Evolutionary conservation across 1,139 yeast genomes (phyloP), one percentile per base, ranked within the genome.

Genomic region (Starmera stellimalicola): DNA sequence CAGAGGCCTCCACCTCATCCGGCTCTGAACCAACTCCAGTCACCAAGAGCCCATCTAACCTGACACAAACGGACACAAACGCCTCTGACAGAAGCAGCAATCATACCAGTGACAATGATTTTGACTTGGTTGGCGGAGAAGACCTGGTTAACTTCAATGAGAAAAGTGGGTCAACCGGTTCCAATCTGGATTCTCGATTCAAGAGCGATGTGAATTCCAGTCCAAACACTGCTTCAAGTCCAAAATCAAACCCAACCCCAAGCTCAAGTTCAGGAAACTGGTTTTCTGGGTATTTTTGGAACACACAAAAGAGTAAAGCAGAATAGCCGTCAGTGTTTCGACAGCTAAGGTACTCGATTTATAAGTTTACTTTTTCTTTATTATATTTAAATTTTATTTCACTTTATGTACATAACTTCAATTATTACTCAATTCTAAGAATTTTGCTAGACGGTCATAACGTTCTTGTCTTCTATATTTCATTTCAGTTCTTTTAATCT

Each of bases 81-180:
- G 23, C 30, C n/a, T 29, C 37, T 10, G 30, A 33, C 19, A 43
- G 36, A 18, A 9, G 31, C 10, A 17, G 35, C 15, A 30, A 27
- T 6, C n/a, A n/a, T n/a, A 33, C 30, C 9, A 15, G 29, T 16
- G 55, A 44, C 15, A 53, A 62, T 19, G 45, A 39, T 28, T 68
- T 58, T 48, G 76, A 68, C 43, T 48, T 68, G 29, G 65, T 69
- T 33, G 69, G 65, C 33, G 55, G 51, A 33, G 65, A 65, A 17
- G 62, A 57, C 18, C 31, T 47, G 30, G 48, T 37, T 20, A 47
- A 44, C 33, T 33, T 37, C 25, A 16, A 6, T 22, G 11, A 22
- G 56, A 63, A 63, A 57, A 6, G 17, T 28, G 12, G 22, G n/a
- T n/a, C n/a, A n/a, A n/a, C n/a, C n/a, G n/a, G n/a, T n/a, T n/a